Percentiles rank a stretch among this genome's conserved stretches.
Conservation (phyloP, 1,139 yeast genomes). For the Magnusiomyces tetraspermus region DNA sequence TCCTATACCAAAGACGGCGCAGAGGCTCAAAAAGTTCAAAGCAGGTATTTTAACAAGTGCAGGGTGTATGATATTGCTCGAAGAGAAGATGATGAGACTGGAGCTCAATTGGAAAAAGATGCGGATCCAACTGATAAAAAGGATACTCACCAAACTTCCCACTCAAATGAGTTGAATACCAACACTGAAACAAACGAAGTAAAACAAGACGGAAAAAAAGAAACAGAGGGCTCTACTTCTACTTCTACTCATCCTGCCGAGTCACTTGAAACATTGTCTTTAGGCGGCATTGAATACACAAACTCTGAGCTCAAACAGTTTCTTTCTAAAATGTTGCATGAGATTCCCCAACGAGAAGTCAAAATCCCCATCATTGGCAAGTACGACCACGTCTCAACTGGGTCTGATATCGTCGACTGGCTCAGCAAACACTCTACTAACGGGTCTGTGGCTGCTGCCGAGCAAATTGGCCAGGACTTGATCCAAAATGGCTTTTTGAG, state of each 20-base stretch:
- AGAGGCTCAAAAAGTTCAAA: constrained; percentile 52
- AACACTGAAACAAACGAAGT: too few relatives aligned
- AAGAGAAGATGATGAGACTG: constrained; percentile 8
- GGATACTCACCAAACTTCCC: too few relatives aligned
- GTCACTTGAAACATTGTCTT: constrained; percentile 20
- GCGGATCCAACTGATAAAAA: neutral
- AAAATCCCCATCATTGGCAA: constrained; percentile 59
- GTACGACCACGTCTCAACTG: constrained; percentile 54
- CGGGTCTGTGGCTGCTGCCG: constrained; percentile 42
- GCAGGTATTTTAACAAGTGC: constrained; percentile 69
- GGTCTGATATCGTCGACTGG: constrained; percentile 56
- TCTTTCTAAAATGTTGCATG: constrained; percentile 35
- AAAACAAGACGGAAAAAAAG: too few relatives aligned
- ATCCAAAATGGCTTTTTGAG: constrained; percentile 56
- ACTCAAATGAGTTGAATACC: too few relatives aligned
- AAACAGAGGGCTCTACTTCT: too few relatives aligned
- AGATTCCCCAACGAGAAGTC: constrained; percentile 40
- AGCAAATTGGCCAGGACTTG: constrained; percentile 68
- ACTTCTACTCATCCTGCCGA: too few relatives aligned
- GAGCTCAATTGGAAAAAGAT: neutral
- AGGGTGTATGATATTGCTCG: constrained; percentile 53
- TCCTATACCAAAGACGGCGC: constrained; percentile 41
- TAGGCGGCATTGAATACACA: constrained; percentile 31
- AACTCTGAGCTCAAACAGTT: constrained; percentile 36
- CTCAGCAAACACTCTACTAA: constrained; percentile 34